A percentile compares a stretch with the other conserved stretches of the same genome.
phyloP scores from a whole-genome alignment of 2,329 filamentous ascomycete species.

The Colletotrichum phormii region DNA sequence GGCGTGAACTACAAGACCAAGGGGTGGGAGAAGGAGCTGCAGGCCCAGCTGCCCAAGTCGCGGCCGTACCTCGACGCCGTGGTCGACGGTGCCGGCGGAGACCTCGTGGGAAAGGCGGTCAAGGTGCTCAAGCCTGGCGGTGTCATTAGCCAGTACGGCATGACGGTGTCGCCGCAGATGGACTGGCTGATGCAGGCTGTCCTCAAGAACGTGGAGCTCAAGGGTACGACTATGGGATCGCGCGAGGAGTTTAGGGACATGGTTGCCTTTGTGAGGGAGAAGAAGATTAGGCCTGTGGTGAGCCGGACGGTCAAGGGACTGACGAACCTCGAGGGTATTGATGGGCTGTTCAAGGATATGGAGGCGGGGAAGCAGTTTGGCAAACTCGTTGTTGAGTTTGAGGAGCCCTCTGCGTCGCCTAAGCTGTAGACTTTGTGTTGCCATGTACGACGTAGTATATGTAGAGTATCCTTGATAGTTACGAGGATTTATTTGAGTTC shows the following conservation, averaged over 20 bases:
- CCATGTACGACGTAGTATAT: not conserved
- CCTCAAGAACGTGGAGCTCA: slow-evolving; percentile 87
- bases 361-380: slow-evolving; percentile 88
- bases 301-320: slow-evolving; percentile 80
- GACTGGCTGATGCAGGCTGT: slow-evolving; percentile 87
- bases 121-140: slow-evolving; percentile 84
- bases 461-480: not conserved
- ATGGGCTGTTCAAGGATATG: slow-evolving; percentile 89
- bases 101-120: slow-evolving; percentile 77
- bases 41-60: slow-evolving; percentile 70
- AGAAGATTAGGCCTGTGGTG: slow-evolving; percentile 81
- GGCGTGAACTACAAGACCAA: slow-evolving; percentile 86
- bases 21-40: slow-evolving; percentile 84
- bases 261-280: slow-evolving; percentile 81
- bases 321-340: slow-evolving; percentile 81
- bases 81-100: slow-evolving; percentile 90
- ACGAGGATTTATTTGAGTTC: not conserved
- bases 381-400: slow-evolving; percentile 86
- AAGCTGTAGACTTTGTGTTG: slow-evolving; percentile 51
- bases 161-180: slow-evolving; percentile 90
- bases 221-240: slow-evolving; percentile 91
- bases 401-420: slow-evolving; percentile 48
- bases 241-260: slow-evolving; percentile 91
- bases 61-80: slow-evolving; percentile 82
- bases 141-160: slow-evolving; percentile 88